A percentile compares a stretch with the other conserved stretches of the same genome.
Conservation (phyloP, 1,139 yeast genomes). For the Blastobotrys elegans region DNA sequence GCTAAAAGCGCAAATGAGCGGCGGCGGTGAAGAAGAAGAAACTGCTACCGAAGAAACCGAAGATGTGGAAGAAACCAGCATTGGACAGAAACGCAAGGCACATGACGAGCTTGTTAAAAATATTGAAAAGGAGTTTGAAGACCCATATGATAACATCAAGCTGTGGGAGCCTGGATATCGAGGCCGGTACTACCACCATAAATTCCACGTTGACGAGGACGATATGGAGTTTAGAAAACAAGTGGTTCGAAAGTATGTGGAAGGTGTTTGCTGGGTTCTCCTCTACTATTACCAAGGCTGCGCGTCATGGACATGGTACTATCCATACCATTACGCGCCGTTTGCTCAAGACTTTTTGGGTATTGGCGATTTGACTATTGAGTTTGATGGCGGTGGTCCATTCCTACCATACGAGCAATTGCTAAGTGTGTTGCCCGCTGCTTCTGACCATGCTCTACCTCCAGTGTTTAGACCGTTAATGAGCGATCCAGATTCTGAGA, state of each 20-base stretch:
- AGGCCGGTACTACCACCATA: slow-evolving; percentile 71
- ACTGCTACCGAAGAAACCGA: slow-evolving; percentile 14
- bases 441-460: slow-evolving; percentile 89
- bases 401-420: slow-evolving; percentile 92
- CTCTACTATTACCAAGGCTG: slow-evolving; percentile 95
- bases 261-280: slow-evolving; percentile 94
- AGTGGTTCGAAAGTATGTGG: slow-evolving; percentile 72
- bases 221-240: slow-evolving; percentile 56
- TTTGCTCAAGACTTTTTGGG: slow-evolving; percentile 82
- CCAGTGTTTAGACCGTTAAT: slow-evolving; percentile 75
- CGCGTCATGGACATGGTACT: slow-evolving; percentile 98
- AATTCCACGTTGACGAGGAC: slow-evolving; percentile 57
- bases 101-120: slow-evolving; percentile 10
- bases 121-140: slow-evolving; percentile 29
- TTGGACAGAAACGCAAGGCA: slow-evolving; percentile 15
- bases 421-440: slow-evolving; percentile 97
- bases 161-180: slow-evolving; percentile 86
- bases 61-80: too few relatives aligned
- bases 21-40: slow-evolving; percentile 9
- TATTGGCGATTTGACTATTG: slow-evolving; percentile 45
- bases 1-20: slow-evolving; percentile 41
- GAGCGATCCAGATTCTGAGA: slow-evolving; percentile 75
- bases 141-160: slow-evolving; percentile 51
- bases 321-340: slow-evolving; percentile 97
- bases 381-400: slow-evolving; percentile 70